Conservation (phyloP, 352 stramenopile genomes). For the Phytopythium aichiense region DNA sequence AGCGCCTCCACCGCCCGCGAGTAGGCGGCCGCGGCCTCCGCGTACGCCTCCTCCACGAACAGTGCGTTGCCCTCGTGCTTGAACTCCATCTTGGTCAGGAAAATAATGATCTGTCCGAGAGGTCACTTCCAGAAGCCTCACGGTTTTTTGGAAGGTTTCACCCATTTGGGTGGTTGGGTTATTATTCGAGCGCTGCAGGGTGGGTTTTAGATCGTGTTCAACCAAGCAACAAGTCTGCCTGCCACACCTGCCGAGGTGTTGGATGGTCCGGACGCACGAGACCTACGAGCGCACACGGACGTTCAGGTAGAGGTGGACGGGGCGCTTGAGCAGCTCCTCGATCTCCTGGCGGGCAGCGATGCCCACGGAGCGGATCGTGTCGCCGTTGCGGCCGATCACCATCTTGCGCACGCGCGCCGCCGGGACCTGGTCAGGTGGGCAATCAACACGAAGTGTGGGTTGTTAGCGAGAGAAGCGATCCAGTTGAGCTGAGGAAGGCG, state of each 20-base stretch:
- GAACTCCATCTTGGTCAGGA: slow-evolving; percentile 50
- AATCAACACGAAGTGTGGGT: not conserved
- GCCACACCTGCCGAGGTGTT: too few relatives aligned
- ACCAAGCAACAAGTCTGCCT: not conserved
- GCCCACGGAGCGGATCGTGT: slow-evolving; percentile 71
- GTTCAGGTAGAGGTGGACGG: slow-evolving; percentile 84
- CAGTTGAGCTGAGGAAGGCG: slow-evolving; percentile 1
- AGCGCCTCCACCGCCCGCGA: slow-evolving; percentile 33
- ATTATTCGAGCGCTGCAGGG: not conserved
- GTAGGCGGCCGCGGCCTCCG: slow-evolving; percentile 53
- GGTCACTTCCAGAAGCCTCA: not conserved
- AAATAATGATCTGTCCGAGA: slow-evolving; percentile 1
- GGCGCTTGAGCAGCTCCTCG: slow-evolving; percentile 59
- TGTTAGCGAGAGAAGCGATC: not conserved
- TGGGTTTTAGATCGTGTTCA: slow-evolving; percentile 1
- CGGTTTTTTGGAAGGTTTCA: not conserved
- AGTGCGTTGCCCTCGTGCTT: slow-evolving; percentile 70
- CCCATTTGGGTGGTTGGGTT: not conserved
- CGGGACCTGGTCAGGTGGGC: slow-evolving; percentile 37
- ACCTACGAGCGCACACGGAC: slow-evolving; percentile 55
- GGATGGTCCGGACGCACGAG: too few relatives aligned
- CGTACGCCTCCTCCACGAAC: slow-evolving; percentile 84
- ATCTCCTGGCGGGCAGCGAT: slow-evolving; percentile 75
- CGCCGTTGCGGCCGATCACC: slow-evolving; percentile 71
- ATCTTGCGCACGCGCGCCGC: slow-evolving; percentile 73